These are phyloP conservation scores for Blastocystis sp. DNA, from an alignment of 352 stramenopile species.

Conservation along the genomic window DNA sequence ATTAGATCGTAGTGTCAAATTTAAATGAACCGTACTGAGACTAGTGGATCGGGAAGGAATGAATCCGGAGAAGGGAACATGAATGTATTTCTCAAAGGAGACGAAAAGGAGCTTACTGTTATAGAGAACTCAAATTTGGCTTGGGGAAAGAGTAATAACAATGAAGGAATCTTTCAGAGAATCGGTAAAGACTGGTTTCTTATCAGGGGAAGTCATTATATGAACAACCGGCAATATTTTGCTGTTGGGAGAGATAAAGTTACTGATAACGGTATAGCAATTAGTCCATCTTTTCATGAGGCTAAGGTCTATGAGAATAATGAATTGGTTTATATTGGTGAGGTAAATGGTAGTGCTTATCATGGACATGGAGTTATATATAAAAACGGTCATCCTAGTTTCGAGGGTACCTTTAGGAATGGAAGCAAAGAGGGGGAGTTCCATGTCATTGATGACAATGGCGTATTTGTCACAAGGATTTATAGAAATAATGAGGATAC, in stretches of 20 bases:
- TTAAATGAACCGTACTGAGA: too few relatives aligned
- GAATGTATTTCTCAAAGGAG: too few relatives aligned
- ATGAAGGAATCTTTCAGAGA: neutral
- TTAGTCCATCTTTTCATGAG: neutral
- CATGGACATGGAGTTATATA: neutral
- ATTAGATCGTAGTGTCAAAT: too few relatives aligned
- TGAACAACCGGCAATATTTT: neutral
- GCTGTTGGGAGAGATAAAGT: neutral
- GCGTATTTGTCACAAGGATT: neutral
- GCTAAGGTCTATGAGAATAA: neutral
- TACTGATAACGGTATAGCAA: neutral
- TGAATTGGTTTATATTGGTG: neutral
- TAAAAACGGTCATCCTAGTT: neutral
- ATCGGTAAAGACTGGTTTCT: neutral
- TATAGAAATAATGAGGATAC: neutral
- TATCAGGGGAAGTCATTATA: neutral
- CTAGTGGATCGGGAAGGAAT: too few relatives aligned
- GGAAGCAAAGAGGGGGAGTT: neutral
- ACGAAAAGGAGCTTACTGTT: neutral
- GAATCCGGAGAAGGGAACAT: too few relatives aligned
- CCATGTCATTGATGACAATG: neutral
- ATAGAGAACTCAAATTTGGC: neutral
- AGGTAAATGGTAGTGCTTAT: neutral
- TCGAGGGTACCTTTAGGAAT: neutral
- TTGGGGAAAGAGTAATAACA: neutral